phyloP scores from a whole-genome alignment of 2,329 filamentous ascomycete genomes.

The Blumeria hordei region DNA sequence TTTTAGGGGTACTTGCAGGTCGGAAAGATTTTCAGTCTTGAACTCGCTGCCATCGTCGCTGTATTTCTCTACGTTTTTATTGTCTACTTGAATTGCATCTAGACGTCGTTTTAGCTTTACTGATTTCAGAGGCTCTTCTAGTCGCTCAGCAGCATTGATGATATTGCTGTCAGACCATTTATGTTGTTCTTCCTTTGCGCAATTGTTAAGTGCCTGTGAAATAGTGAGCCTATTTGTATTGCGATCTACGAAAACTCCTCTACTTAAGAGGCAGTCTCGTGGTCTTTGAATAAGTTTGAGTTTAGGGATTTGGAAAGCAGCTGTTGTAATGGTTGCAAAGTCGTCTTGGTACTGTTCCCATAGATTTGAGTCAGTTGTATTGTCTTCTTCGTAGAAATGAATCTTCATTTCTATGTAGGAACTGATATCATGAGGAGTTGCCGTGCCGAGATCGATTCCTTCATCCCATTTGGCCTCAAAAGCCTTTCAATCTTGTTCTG shows the following conservation, averaged over 20 bases:
- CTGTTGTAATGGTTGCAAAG: neutral
- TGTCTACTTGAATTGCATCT: neutral
- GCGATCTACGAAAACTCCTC: neutral
- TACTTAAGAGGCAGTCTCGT: neutral
- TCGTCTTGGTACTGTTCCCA: neutral
- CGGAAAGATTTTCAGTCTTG: neutral
- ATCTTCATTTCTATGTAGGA: too few species aligned
- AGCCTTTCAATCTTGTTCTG: too few species aligned
- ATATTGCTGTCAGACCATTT: neutral
- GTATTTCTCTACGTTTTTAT: neutral
- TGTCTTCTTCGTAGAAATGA: neutral
- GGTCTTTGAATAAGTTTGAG: neutral
- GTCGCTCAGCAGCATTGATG: neutral
- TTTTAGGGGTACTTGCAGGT: neutral
- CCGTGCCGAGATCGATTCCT: too few species aligned
- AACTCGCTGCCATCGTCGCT: neutral
- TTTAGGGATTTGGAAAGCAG: neutral
- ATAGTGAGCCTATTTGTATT: neutral
- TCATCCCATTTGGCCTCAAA: too few species aligned
- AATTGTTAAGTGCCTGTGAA: neutral
- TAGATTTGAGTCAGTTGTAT: neutral
- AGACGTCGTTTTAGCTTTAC: neutral
- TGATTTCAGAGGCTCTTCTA: neutral
- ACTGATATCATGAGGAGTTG: too few species aligned
- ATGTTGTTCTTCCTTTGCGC: neutral